Base-by-base conservation (phyloP, 352 stramenopile species). In the Thraustotheca clavata region DNA sequence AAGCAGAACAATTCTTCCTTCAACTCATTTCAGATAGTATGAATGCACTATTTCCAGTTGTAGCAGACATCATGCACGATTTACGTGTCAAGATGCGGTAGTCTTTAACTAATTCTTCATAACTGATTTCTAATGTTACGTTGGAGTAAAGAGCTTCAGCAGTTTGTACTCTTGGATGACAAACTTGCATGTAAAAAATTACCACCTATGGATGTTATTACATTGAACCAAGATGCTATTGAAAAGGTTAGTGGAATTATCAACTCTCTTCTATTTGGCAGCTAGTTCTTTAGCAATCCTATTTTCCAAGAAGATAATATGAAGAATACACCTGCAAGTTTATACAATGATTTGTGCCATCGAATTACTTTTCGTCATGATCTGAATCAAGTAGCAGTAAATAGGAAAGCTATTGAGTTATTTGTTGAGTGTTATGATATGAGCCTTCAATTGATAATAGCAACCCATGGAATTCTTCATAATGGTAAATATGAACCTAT, bases 1-100 rank as follows among this genome's bases (percentile, higher is more conserved):
- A 99, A 69, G 96, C 96, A 4, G 96, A 99, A 62, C 79, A 94
- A 33, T 98, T 97, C 77, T 99, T 99, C 70, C 70, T 98, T 8
- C 81, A 78, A 4, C 84, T 99, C 27, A 98, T 99, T 68, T 92
- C 88, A 60, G 94, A 99, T 67, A 98, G 88, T 69, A 83, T 98
- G 31, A 88, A 80, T 32, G 94, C 96, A 20, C 76, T 99, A 68
- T 79, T 94, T 71, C 86, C 85, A 12, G 74, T 92, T 48, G 72
- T 96, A 60, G 79, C 94, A 50, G 88, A 96, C 52, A 87, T 88
- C 65, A 89, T 94, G 24, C 88, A 96, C 72, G 93, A 95, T 47
- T 47, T 68, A 29, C 43, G 43, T 31, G 43, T 52, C 43, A 52
- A 52, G n/a, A 52, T 52, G 43, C 43, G 43, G 12, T 52, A 52